These are phyloP conservation scores for Hebeloma cylindrosporum DNA, from an alignment of 768 basidiomycete genomes.

Conservation along the genomic window DNA sequence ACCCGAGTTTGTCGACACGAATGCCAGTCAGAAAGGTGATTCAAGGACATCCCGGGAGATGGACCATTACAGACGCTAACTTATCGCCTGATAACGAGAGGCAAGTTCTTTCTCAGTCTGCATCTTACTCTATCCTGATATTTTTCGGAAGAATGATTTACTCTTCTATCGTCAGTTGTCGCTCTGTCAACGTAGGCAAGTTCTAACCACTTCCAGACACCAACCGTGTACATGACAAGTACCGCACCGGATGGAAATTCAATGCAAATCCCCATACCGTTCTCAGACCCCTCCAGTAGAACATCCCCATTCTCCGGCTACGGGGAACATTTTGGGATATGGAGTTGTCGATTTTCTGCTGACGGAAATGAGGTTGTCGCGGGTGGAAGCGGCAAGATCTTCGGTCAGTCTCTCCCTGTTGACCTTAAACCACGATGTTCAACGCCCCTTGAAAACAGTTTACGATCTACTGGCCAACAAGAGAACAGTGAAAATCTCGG, in stretches of 20 bases:
- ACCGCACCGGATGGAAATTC: slow-evolving; percentile 59
- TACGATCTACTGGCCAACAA: slow-evolving; percentile 85
- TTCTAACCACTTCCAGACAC: slow-evolving; percentile 42
- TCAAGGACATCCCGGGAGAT: slow-evolving; percentile 71
- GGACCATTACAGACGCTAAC: slow-evolving; percentile 97
- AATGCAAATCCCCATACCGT: slow-evolving; percentile 61
- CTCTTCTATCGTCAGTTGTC: slow-evolving; percentile 71
- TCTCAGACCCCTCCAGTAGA: slow-evolving; percentile 48
- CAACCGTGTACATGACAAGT: slow-evolving; percentile 73
- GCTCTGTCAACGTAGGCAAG: background rate
- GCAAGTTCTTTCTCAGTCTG: slow-evolving; percentile 35
- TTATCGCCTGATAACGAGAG: slow-evolving; percentile 87
- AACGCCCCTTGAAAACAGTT: slow-evolving; percentile 44
- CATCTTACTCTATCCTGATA: background rate
- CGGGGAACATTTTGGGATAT: slow-evolving; percentile 69
- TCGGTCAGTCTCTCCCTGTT: slow-evolving; percentile 40
- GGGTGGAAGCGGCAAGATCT: slow-evolving; percentile 81
- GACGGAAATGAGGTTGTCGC: slow-evolving; percentile 96
- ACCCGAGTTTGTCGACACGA: slow-evolving; percentile 37
- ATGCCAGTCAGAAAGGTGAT: slow-evolving; percentile 62
- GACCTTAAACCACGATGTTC: slow-evolving; percentile 4
- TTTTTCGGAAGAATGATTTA: slow-evolving; percentile 75
- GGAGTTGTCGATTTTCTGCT: slow-evolving; percentile 94
- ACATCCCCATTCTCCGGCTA: slow-evolving; percentile 33
- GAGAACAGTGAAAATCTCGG: slow-evolving; percentile 81